Base-by-base conservation (phyloP, 192 early-diverging fungal species). In the Chytriomyces hyalinus region DNA sequence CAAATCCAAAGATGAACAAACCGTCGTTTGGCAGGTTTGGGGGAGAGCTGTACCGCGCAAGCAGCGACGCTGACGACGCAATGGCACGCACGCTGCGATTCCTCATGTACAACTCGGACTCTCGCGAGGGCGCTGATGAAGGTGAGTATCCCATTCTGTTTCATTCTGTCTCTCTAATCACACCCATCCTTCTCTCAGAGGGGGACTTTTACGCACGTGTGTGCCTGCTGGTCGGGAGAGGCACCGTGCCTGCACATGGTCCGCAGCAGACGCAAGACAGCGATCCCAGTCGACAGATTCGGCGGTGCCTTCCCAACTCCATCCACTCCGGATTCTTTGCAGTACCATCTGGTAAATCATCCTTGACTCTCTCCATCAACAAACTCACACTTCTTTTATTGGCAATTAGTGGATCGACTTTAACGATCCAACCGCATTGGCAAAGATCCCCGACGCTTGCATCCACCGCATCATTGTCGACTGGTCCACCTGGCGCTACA, bases 401-500 rank as follows among this genome's bases (percentile, higher is more conserved):
- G 3, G 36, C 36, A 36, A 36, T 36, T 4, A 36, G 15, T 83
- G 82, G 82, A 43, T 80, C 20, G 61, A 69, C 49, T 81, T 83
- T 62, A 83, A 80, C 51, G 36, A 73, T 65, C 61, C 60, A 11
- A 28, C 61, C 13, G 51, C 71, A 9, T 66, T 83, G 20, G 53
- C 75, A 1, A 53, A 64, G 26, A 51, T 83, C 24, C 79, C 82
- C 6, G 43, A 26, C 6, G 65, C 3, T 0, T 17, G 46, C 59
- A 9, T 81, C 48, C 22, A 64, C 46, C 22, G 13, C 50, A 78
- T 83, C 48, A 48, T 82, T 7, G 75, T 83, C 22, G 82, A 83
- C 53, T 78, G 65, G 62, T 78, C 75, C 11, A 83, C 82, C 8
- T 83, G 82, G 82, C 46, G 82, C 4, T 83, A 83, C 76, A 69